Evolutionary conservation across 2,329 filamentous ascomycete genomes (phyloP), one percentile per base, ranked within the genome.

Genomic region (Orbilia blumenaviensis): DNA sequence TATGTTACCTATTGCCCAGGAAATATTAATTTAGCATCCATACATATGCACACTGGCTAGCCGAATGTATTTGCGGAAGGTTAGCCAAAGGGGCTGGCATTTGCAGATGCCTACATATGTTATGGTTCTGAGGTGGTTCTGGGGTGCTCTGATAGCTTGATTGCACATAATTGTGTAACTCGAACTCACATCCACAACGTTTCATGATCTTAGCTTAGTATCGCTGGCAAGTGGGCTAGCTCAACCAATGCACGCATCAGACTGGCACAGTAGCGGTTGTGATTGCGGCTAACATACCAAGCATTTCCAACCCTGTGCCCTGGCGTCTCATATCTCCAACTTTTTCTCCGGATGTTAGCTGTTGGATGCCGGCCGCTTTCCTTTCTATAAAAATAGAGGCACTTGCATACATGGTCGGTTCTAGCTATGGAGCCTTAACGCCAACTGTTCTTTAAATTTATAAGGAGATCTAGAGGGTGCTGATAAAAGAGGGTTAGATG

Each of bases 251-350:
- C 3, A 32, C n/a, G 44, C 29, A 34, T 42, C 16, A 14, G 12
- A 9, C 6, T 71, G 66, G 29, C 29, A 63, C 58, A 42, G 58
- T 16, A 44, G 61, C 44, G 66, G 60, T 58, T 56, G 61, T 61
- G 46, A 48, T 72, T 72, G 58, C 58, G 67, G 38, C 42, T 66
- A 64, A 58, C 56, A 42, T 34, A 36, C n/a, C 50, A 62, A 62
- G 46, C 56, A n/a, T n/a, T n/a, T n/a, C n/a, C n/a, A n/a, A n/a
- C n/a, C n/a, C n/a, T n/a, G n/a, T n/a, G n/a, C 18, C 44, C 46
- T 36, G 46, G 46, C 67, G 60, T 71, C 54, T 68, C 66, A 48
- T 4, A 25, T 50, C 64, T 25, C 52, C 48, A 60, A 67, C 36
- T 48, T 58, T 56, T 14, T 8, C 12, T 52, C 44, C 62, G 62